Conservation (phyloP, 2,329 filamentous ascomycete species). For the Lasiodiplodia gonubiensis region DNA sequence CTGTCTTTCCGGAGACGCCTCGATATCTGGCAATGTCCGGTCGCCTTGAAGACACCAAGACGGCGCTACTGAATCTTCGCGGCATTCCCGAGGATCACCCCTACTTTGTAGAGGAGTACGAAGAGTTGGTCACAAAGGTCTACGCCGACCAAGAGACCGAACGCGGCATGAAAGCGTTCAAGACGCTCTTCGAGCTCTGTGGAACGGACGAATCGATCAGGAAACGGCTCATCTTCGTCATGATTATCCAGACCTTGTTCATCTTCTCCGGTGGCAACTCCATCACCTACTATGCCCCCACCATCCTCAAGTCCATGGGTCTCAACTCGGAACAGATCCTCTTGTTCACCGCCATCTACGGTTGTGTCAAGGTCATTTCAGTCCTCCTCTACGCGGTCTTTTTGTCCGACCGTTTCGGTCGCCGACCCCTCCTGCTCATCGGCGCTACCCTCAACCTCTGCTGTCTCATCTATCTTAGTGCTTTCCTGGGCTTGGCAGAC, state of each 20-base stretch:
- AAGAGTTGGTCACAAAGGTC: neutral
- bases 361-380: neutral
- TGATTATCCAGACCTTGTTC: conserved; percentile 7
- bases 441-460: neutral
- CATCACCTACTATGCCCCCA: conserved; percentile 11
- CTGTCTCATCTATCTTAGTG: neutral
- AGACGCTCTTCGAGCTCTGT: neutral
- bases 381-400: conserved; percentile 8
- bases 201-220: neutral
- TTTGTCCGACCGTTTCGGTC: neutral
- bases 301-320: conserved; percentile 4
- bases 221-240: neutral
- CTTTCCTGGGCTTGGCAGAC: neutral
- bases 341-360: conserved; percentile 8
- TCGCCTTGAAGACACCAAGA: neutral
- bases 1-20: neutral
- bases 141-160: neutral
- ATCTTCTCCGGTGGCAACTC: conserved; percentile 9
- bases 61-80: neutral
- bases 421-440: neutral
- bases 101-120: conserved; percentile 11
- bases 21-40: conserved; percentile 7
- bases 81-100: neutral
- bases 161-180: conserved; percentile 1
- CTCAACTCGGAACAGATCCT: conserved; percentile 2